Base-by-base conservation (phyloP, 2,329 filamentous ascomycete species). In the Fusarium sp. region DNA sequence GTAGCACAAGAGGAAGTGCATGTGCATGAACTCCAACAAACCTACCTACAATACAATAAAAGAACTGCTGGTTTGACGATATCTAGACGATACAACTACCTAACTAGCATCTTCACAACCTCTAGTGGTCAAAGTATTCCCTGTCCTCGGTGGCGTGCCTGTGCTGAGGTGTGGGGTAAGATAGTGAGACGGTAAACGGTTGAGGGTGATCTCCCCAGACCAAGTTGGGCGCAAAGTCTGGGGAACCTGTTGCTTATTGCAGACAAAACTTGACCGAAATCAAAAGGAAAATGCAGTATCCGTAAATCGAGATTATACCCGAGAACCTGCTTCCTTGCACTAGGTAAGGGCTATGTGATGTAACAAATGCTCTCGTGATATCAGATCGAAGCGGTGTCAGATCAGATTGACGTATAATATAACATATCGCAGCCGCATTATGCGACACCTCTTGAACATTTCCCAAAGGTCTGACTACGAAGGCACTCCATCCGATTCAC, bases 81-180 rank as follows among this genome's bases (percentile, higher is more conserved):
- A 8, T 20, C 3, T 4, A 52, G 15, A 24, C 30, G n/a, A 38
- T 51, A 28, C 34, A 21, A 6, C 10, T n/a, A 36, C 8, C 32
- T 39, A 21, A 6, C 10, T n/a, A 36, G 17, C 32, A 32, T 32
- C 26, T 20, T 38, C 39, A 40, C 17, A 34, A 28, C 21, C 40
- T 46, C 40, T 45, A 32, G 9, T 46, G 5, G 32, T 21, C 30
- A 43, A 43, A 24, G 40, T 39, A 57, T 47, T 42, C 51, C 45
- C 58, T 63, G 59, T 47, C 45, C 32, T 51, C n/a, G 28, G 44
- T 63, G 44, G 54, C 61, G 51, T 63, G 28, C 45, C 51, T 51
- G 59, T 64, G 61, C 50, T 48, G 42, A 51, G 53, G 44, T 69
- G 69, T 69, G 71, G 71, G 67, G 65, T 60, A 17, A n/a, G 32